Base-by-base conservation (phyloP, 2,329 filamentous ascomycete genomes). In the Ophiostoma sp. region DNA sequence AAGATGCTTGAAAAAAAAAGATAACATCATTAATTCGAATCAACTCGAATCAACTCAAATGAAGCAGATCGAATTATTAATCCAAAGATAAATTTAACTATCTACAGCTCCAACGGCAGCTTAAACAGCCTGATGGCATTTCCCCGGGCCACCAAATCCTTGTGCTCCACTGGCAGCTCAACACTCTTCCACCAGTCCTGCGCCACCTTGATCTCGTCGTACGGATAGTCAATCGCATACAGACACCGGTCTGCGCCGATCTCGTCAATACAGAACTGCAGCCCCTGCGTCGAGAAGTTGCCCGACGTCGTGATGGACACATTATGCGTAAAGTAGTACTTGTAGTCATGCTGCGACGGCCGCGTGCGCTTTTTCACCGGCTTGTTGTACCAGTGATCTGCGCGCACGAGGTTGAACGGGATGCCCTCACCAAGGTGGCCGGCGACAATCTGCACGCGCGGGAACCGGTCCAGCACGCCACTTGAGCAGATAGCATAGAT, bases 401-500 rank as follows among this genome's bases (percentile, higher is more conserved):
- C 77, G 5, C 77, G 69, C 73, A 75, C 75, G 0, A 79, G 73
- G 73, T 81, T 81, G 74, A 81, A 81, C 0, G 80, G 79, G 47
- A 82, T 79, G 3, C 78, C 77, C 73, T 81, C 80, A 7, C 80
- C 80, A 9, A 82, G 70, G 73, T 81, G 79, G 2, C 80, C 80
- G 11, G 75, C 77, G 2, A 81, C 76, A 40, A 81, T 73, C 72
- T 81, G 78, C 36, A 81, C 74, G 4, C 73, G 72, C 0, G 80
- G 79, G 67, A 75, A 81, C 14, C 75, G 73, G 72, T 81, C 80
- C 65, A 82, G 78, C 0, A 81, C 73, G 0, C 80, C 80, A 14
- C 76, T 77, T 1, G 79, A 80, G 68, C 76, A 78, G n/a, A 82
- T 70, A 0, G 79, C 79, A 71, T 81, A 81, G n/a, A 82, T 65